Evolutionary conservation across 1,284 basidiomycete species (phyloP), one percentile per base, ranked within the genome.

Genomic region (Lentinus polychrous): DNA sequence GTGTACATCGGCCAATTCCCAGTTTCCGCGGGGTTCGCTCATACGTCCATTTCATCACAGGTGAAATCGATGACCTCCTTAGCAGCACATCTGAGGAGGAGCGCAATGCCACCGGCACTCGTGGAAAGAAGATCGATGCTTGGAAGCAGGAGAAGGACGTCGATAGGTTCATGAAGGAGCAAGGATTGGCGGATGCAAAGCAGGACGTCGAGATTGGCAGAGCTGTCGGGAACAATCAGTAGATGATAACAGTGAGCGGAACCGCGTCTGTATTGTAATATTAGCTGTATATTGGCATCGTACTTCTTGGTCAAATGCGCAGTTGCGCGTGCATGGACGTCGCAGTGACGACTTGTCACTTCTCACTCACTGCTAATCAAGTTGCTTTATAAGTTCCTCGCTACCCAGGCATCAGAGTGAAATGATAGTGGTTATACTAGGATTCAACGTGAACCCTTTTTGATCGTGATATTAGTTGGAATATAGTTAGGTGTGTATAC

Each of bases 131-230:
- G 48, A 57, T 57, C 24, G 63, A 62, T 33, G 58, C 59, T 0
- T 65, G 43, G 52, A 57, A 59, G 49, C 61, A 65, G 46, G 62
- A 64, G 50, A 55, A 57, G 22, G 52, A 59, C 15, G 15, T 63
- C 10, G 63, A 62, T 46, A 37, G 47, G 8, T 40, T 38, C 2
- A 39, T 57, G 31, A 55, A 57, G 3, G 52, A 62, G 43, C 45
- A 48, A 6, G 60, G 57, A 4, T 12, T 59, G 24, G 34, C 22
- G 20, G 43, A 50, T 12, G 59, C 49, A 18, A 48, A 57, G 2
- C 52, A 58, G 46, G 58, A 60, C 17, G 51, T 58, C 10, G 55
- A 57, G 47, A 59, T 60, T 10, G 46, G 51, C 10, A 49, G 49
- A 7, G 58, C 56, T 10, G 35, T 37, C 35, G 35, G 35, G 12